Evolutionary conservation across 495 filamentous ascomycete genomes (phyloP).

Genomic region (Penicillium crystallinum): DNA sequence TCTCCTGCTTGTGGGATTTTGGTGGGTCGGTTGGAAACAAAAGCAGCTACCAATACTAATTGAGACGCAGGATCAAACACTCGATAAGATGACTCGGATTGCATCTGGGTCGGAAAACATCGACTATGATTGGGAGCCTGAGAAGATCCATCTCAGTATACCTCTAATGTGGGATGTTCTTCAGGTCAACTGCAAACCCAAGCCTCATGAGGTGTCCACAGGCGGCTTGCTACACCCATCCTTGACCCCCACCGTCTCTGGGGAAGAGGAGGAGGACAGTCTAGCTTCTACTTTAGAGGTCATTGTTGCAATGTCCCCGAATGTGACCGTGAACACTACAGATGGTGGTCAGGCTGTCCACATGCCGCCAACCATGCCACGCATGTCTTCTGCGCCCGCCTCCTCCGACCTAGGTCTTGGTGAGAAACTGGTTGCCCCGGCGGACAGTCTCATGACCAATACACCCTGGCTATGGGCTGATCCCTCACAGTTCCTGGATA

Average conservation of each 20-base stretch:
- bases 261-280: conserved; percentile 24
- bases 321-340: conserved; percentile 40
- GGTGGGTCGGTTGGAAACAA: conserved; percentile 17
- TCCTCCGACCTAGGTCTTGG: conserved; percentile 19
- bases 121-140: conserved; percentile 42
- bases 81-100: conserved; percentile 39
- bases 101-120: conserved; percentile 40
- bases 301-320: conserved; percentile 41
- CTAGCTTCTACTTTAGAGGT: conserved; percentile 36
- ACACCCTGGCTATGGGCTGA: conserved; percentile 47
- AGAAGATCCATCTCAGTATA: conserved; percentile 44
- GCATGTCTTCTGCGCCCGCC: conserved; percentile 15
- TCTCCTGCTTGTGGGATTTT: conserved; percentile 35
- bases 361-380: conserved; percentile 27
- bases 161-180: conserved; percentile 48
- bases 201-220: conserved; percentile 22
- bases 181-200: conserved; percentile 33
- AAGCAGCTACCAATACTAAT: not conserved
- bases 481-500: conserved; percentile 34
- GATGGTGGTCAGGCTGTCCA: conserved; percentile 41
- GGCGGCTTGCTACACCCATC: conserved; percentile 31
- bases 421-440: conserved; percentile 35
- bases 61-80: conserved; percentile 28
- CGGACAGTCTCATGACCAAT: conserved; percentile 42
- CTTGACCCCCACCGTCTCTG: conserved; percentile 20